Evolutionary conservation across 2,329 filamentous ascomycete species (phyloP).

Genomic region (Sporothrix variecibatus): DNA sequence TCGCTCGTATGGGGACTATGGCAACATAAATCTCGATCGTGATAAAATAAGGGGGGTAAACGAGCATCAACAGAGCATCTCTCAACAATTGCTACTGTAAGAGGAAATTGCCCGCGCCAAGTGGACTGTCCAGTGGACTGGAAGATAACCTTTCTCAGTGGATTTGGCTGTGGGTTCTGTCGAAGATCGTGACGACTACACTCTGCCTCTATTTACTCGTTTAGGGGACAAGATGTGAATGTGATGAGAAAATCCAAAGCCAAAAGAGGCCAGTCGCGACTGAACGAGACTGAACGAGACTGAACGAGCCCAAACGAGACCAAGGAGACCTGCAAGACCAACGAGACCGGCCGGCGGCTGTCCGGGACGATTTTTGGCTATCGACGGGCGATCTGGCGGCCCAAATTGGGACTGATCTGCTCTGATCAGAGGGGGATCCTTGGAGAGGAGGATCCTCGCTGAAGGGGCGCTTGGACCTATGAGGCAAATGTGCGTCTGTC

Average conservation of each 20-base stretch:
- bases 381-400: neutral
- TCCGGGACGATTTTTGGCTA: neutral
- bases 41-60: neutral
- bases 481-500: neutral
- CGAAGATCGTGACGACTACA: neutral
- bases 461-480: neutral
- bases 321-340: neutral
- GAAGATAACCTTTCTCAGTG: neutral
- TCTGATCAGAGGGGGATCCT: neutral
- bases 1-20: neutral
- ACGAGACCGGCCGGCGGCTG: neutral
- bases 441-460: neutral
- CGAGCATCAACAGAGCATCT: neutral
- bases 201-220: neutral
- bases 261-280: neutral
- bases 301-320: neutral
- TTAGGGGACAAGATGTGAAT: neutral
- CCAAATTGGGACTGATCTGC: neutral
- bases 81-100: neutral
- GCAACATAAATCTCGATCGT: neutral
- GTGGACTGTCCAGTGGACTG: neutral
- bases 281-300: neutral
- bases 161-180: neutral
- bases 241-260: neutral
- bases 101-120: slow-evolving; percentile 13